Conservation (phyloP, 2,329 filamentous ascomycete genomes). For the Pseudogymnoascus sp. region DNA sequence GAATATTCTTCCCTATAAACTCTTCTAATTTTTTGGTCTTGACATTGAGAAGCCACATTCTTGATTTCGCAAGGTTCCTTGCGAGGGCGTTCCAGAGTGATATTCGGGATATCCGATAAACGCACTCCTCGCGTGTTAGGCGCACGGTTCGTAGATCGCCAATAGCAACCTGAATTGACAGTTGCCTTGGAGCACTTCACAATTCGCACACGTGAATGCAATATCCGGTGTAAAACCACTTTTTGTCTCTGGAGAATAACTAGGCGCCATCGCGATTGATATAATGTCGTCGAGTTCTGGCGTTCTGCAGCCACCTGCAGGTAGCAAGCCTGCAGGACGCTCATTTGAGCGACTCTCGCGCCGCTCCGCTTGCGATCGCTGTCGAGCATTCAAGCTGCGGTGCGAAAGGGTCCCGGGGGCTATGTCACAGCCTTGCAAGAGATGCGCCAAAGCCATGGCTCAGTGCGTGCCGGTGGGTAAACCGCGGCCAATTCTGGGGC, state of each 20-base stretch:
- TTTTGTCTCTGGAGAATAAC: background rate
- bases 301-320: background rate
- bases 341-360: background rate
- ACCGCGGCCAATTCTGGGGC: background rate
- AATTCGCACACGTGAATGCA: background rate
- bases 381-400: background rate
- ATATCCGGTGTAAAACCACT: background rate
- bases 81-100: background rate
- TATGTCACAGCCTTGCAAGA: background rate
- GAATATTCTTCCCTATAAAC: constrained; percentile 18
- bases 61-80: background rate
- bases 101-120: background rate
- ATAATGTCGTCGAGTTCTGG: background rate
- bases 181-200: background rate
- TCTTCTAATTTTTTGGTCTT: constrained; percentile 15
- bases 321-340: background rate
- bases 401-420: background rate
- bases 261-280: background rate
- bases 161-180: background rate
- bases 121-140: background rate
- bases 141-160: background rate
- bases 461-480: background rate
- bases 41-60: constrained; percentile 14
- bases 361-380: background rate
- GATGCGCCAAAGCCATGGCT: background rate